Conservation (phyloP, 495 filamentous ascomycete species). For the Xylaria cubensis region DNA sequence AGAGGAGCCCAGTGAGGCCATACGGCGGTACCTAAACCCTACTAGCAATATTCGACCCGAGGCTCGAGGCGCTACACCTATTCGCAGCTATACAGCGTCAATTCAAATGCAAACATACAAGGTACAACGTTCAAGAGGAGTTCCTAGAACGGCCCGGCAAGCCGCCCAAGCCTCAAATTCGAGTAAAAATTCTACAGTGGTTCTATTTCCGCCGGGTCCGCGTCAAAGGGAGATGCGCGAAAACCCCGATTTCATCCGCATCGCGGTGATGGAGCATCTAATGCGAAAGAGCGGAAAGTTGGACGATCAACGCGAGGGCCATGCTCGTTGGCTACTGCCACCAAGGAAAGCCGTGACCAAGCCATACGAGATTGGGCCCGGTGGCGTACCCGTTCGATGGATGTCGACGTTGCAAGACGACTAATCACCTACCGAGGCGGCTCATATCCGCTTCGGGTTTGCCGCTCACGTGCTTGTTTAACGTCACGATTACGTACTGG, state of each 20-base stretch:
- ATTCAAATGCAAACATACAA: slow-evolving; percentile 90
- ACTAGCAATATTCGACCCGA: slow-evolving; percentile 71
- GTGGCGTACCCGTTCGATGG: slow-evolving; percentile 62
- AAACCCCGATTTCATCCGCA: slow-evolving; percentile 91
- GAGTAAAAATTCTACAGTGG: slow-evolving; percentile 44
- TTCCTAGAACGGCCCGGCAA: slow-evolving; percentile 47
- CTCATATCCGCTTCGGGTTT: neutral
- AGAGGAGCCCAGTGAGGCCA: slow-evolving; percentile 80
- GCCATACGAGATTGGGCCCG: slow-evolving; percentile 57
- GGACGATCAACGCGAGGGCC: slow-evolving; percentile 80
- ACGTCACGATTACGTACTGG: slow-evolving; percentile 18
- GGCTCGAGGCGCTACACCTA: slow-evolving; percentile 35
- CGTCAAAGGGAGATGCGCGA: slow-evolving; percentile 90
- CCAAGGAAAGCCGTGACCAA: slow-evolving; percentile 69
- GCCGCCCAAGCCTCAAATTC: slow-evolving; percentile 40
- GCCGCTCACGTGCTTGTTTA: neutral
- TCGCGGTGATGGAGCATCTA: slow-evolving; percentile 95
- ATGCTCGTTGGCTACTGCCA: slow-evolving; percentile 85
- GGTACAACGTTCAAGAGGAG: slow-evolving; percentile 52
- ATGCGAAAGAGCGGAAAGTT: slow-evolving; percentile 94
- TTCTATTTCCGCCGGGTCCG: slow-evolving; percentile 50
- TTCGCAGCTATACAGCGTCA: slow-evolving; percentile 68
- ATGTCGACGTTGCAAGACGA: slow-evolving; percentile 41
- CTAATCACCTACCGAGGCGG: neutral
- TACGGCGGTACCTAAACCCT: slow-evolving; percentile 92